A percentile compares a stretch with the other conserved stretches of the same genome.
Evolutionary conservation across 139 green algal genomes (phyloP).

Genomic region (Chlamydomonas eustigma): DNA sequence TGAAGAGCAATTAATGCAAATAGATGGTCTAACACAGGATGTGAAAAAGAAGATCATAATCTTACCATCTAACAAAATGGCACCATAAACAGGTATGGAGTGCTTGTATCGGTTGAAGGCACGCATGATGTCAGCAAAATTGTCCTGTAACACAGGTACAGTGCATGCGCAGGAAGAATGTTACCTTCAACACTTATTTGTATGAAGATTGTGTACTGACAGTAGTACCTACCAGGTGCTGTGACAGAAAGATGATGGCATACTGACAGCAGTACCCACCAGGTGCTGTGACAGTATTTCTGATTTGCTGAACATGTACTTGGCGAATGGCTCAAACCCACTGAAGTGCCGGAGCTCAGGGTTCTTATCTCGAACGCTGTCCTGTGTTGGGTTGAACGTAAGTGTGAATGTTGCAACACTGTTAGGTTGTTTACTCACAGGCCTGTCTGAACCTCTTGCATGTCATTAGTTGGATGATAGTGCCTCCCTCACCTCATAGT

Average conservation of each 20-base stretch:
- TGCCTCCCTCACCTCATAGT: conserved; percentile 1
- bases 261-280: background rate
- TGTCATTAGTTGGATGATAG: no score
- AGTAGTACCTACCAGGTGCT: no score
- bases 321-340: background rate
- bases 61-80: conserved; percentile 4
- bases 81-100: conserved; percentile 9
- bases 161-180: no score
- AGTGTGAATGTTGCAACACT: no score
- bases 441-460: no score
- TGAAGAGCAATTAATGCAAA: no score
- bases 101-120: conserved; percentile 2
- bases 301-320: background rate
- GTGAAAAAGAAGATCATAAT: no score
- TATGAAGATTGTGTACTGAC: no score
- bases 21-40: no score
- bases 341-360: background rate
- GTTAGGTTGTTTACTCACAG: no score
- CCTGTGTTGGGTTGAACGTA: background rate
- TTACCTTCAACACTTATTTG: no score
- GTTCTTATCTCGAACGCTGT: background rate
- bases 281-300: background rate
- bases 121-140: conserved; percentile 3
- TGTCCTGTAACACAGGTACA: background rate
- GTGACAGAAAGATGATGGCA: no score